Conservation (phyloP, 2,329 filamentous ascomycete genomes). For the Ascosphaera acerosa region DNA sequence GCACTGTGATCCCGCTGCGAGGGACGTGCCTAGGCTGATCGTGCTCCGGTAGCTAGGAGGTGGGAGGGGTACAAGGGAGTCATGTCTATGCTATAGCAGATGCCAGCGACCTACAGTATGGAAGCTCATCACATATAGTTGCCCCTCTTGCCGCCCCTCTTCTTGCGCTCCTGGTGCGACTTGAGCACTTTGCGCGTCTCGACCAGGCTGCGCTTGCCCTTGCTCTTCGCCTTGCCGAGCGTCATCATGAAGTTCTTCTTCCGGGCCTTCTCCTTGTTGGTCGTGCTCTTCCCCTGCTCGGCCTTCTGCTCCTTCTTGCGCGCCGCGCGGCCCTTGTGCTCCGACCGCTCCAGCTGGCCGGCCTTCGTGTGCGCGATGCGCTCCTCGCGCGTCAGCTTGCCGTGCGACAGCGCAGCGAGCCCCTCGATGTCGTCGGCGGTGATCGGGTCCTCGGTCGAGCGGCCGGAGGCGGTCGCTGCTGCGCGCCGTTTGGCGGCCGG, state of each 20-base stretch:
- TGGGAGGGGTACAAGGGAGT: neutral
- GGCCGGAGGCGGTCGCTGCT: slow-evolving; percentile 20
- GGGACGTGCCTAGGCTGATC: neutral
- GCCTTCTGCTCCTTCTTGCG: slow-evolving; percentile 70
- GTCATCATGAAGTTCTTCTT: slow-evolving; percentile 99
- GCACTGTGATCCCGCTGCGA: neutral
- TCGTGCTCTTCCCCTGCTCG: slow-evolving; percentile 76
- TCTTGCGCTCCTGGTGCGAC: slow-evolving; percentile 58
- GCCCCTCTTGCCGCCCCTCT: slow-evolving; percentile 57
- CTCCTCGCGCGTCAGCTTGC: slow-evolving; percentile 76
- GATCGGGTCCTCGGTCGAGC: slow-evolving; percentile 65
- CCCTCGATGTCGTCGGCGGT: slow-evolving; percentile 85
- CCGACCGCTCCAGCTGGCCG: slow-evolving; percentile 48
- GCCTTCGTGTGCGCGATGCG: slow-evolving; percentile 60
- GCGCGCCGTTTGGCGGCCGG: slow-evolving; percentile 19
- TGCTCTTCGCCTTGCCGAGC: slow-evolving; percentile 78
- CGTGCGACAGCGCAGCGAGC: slow-evolving; percentile 40
- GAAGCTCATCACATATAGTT: slow-evolving; percentile 24
- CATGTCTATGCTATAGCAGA: neutral
- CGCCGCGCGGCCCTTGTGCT: slow-evolving; percentile 70
- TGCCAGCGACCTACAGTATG: neutral
- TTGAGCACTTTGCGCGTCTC: slow-evolving; percentile 60
- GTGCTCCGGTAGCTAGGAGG: neutral
- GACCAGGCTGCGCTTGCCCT: slow-evolving; percentile 80
- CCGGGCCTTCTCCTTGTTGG: slow-evolving; percentile 86